phyloP scores from a whole-genome alignment of 2,329 filamentous ascomycete genomes.

The Acarospora socialis region DNA sequence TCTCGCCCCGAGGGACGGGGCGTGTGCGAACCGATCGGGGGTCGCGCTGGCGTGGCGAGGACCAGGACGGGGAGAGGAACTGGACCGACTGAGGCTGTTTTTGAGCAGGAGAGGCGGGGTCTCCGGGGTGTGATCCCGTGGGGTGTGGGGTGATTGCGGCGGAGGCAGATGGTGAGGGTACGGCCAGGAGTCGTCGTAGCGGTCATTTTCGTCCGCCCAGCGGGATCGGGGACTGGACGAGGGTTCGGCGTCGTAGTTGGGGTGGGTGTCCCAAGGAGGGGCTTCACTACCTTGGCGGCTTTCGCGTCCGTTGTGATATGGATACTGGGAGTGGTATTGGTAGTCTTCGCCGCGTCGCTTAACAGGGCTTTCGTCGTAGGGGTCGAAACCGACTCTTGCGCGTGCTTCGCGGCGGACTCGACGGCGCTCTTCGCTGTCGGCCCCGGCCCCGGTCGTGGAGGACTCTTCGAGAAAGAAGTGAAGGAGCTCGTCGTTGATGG shows the following conservation, averaged over 20 bases:
- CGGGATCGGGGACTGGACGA: not conserved
- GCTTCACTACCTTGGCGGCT: constrained; percentile 13
- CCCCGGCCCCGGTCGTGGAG: constrained; percentile 49
- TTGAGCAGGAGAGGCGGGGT: not conserved
- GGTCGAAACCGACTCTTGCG: constrained; percentile 52
- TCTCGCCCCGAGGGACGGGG: not conserved
- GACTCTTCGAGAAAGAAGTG: constrained; percentile 71
- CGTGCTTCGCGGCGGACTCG: constrained; percentile 46
- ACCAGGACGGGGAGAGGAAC: not conserved
- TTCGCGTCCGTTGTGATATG: constrained; percentile 13
- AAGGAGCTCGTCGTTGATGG: constrained; percentile 76
- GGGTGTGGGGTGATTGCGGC: too few relatives aligned
- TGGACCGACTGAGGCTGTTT: not conserved
- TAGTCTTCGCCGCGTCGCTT: constrained; percentile 55
- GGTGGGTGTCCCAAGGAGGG: constrained; percentile 15
- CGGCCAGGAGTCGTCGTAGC: too few relatives aligned
- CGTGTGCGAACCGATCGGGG: not conserved
- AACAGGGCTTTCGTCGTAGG: constrained; percentile 56
- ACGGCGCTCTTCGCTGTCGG: constrained; percentile 44
- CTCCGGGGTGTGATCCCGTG: too few relatives aligned
- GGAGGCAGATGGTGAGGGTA: too few relatives aligned
- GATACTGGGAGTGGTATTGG: constrained; percentile 33
- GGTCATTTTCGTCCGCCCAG: not conserved
- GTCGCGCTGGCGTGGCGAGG: not conserved
- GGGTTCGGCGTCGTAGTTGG: constrained; percentile 11